These are phyloP conservation scores for Colletotrichum tropicale DNA, from an alignment of 2,329 filamentous ascomycete species.

Conservation along the genomic window DNA sequence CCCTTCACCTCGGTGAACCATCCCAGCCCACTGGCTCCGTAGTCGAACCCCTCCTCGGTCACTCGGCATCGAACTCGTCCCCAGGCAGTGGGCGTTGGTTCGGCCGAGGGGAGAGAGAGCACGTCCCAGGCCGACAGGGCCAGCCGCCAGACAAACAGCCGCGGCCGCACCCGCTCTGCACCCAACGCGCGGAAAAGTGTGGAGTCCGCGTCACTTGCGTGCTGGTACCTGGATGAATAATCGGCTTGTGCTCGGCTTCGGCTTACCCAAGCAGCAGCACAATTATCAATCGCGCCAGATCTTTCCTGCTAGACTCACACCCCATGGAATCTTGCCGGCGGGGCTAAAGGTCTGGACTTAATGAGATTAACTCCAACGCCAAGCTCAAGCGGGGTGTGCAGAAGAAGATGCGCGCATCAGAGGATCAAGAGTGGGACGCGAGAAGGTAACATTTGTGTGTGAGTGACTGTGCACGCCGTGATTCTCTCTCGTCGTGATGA, in stretches of 20 bases:
- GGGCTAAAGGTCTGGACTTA: slow-evolving; percentile 1
- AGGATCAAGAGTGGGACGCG: not conserved
- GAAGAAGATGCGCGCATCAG: not conserved
- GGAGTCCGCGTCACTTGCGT: not conserved
- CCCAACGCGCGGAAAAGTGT: not conserved
- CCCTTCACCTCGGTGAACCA: not conserved
- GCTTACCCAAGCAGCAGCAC: slow-evolving; percentile 6
- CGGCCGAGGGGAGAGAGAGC: not conserved
- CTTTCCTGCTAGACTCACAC: not conserved
- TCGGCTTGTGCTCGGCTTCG: not conserved
- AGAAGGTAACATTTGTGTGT: not conserved
- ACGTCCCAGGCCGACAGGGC: not conserved
- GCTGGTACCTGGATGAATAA: slow-evolving; percentile 1
- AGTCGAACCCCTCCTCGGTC: not conserved
- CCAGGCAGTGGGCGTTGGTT: not conserved
- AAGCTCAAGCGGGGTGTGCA: not conserved
- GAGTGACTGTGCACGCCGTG: not conserved
- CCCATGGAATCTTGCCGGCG: not conserved
- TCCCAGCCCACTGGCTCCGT: not conserved
- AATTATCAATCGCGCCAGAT: not conserved
- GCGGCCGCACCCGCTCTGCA: slow-evolving; percentile 1
- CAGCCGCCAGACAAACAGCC: not conserved
- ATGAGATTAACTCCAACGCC: not conserved
- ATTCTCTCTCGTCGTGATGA: not conserved
- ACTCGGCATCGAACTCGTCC: not conserved